Percentiles rank a stretch among this genome's conserved stretches.
phyloP scores from a whole-genome alignment of 768 basidiomycete species.

The Amanita fuliginea region DNA sequence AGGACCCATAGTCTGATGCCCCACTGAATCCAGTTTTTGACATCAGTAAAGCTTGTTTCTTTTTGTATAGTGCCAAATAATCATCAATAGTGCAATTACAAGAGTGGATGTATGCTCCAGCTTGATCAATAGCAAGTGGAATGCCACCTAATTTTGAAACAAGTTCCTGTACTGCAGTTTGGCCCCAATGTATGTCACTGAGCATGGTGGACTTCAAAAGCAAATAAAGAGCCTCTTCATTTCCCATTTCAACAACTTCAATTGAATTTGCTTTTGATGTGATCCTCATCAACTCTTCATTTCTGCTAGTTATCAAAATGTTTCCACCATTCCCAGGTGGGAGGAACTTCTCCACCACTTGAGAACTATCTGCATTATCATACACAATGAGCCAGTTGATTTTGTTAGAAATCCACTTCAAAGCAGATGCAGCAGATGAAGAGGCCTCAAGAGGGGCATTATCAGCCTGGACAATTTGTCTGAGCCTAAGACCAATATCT shows the following conservation, averaged over 20 bases:
- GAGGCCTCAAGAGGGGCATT: background rate
- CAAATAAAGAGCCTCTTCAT: constrained; percentile 9
- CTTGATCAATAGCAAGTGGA: constrained; percentile 11
- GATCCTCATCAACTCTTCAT: background rate
- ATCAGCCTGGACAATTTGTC: constrained; percentile 7
- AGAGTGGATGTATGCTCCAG: constrained; percentile 10
- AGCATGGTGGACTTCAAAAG: constrained; percentile 8
- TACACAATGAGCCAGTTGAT: background rate
- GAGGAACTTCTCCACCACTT: background rate
- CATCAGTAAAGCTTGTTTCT: constrained; percentile 6
- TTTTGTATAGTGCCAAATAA: constrained; percentile 8
- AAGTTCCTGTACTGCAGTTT: background rate
- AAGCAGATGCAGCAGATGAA: constrained; percentile 4
- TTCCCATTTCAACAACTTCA: constrained; percentile 9
- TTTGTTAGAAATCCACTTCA: background rate
- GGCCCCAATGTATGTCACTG: background rate
- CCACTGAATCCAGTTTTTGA: constrained; percentile 4
- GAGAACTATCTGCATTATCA: background rate
- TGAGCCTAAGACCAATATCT: constrained; percentile 2
- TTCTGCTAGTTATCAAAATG: background rate
- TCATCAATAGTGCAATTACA: constrained; percentile 7
- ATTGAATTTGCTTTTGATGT: background rate
- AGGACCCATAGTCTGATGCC: constrained; percentile 10
- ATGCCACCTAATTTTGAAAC: background rate
- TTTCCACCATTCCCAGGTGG: background rate